Evolutionary conservation across 1,284 basidiomycete genomes (phyloP), one percentile per base, ranked within the genome.

Genomic region (Austropuccinia psidii): DNA sequence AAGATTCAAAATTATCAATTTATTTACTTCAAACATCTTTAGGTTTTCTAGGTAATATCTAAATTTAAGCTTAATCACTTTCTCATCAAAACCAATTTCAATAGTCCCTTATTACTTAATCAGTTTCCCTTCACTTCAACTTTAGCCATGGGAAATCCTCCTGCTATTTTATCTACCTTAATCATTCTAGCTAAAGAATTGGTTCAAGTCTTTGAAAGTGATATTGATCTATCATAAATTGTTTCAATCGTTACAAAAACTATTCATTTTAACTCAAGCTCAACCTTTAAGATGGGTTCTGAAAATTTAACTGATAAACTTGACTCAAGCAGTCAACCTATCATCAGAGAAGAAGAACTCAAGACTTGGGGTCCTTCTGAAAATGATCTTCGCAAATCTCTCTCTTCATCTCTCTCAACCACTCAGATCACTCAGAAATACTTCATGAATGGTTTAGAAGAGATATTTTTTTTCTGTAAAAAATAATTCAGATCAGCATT

Each of bases 271-370:
- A 5, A 37, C 27, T 15, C 4, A 33, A 43, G n/a, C 13, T 8
- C 37, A n/a, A 47, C 35, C 4, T 94, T 96, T 85, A 86, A 89
- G 77, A 96, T 91, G 33, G 93, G 96, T 80, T 84, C 87, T 21
- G 93, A 95, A 77, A 95, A 95, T 78, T 87, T 87, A 77, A 85
- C 85, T 76, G 84, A 78, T 1, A 67, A 67, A 54, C 33, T 67
- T 27, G 64, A 67, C 21, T 7, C 66, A 39, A 69, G 58, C 54
- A 67, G 83, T 66, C 80, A 81, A 21, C 77, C 83, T 17, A 72
- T 68, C 62, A 75, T 76, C 35, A 86, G 86, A 61, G 89, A 91
- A 78, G 89, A 91, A 69, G 91, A 92, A 78, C 83, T 95, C 54
- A 88, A 92, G 79, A 88, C 89, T 7, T 95, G 93, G 93, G 84